These are phyloP conservation scores for Boletellus sp. DNA, from an alignment of 768 basidiomycete species.

Conservation along the genomic window DNA sequence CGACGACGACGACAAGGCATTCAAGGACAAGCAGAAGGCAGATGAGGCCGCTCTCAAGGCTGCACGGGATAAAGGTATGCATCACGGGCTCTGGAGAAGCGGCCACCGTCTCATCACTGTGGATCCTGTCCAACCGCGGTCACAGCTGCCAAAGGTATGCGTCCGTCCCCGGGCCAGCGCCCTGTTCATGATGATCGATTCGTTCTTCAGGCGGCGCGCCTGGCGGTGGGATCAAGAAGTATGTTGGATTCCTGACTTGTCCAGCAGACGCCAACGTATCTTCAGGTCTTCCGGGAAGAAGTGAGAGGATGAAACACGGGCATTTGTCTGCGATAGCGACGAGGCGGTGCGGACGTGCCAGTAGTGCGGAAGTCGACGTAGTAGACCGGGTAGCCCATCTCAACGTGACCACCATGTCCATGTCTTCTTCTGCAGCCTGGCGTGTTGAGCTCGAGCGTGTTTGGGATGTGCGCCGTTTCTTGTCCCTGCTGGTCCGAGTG, in stretches of 20 bases:
- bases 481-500: background rate
- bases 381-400: too few relatives aligned
- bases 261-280: constrained; percentile 4
- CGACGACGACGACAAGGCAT: constrained; percentile 66
- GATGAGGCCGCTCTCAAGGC: constrained; percentile 72
- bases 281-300: constrained; percentile 72
- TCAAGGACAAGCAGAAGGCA: constrained; percentile 74
- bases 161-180: background rate
- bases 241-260: constrained; percentile 30
- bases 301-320: constrained; percentile 28
- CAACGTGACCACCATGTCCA: background rate
- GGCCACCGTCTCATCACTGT: background rate
- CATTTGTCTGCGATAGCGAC: too few relatives aligned
- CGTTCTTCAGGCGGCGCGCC: constrained; percentile 55
- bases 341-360: too few relatives aligned
- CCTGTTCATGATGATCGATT: constrained; percentile 1
- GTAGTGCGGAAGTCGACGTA: too few relatives aligned
- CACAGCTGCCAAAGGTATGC: constrained; percentile 31
- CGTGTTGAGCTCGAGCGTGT: constrained; percentile 21
- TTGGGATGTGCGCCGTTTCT: constrained; percentile 26
- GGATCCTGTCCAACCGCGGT: constrained; percentile 2
- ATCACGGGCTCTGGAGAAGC: background rate
- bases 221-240: constrained; percentile 86
- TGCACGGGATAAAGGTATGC: constrained; percentile 67
- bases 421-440: constrained; percentile 11